phyloP scores from a whole-genome alignment of 306 rosid species.

The Cyamopsis tetragonoloba region DNA sequence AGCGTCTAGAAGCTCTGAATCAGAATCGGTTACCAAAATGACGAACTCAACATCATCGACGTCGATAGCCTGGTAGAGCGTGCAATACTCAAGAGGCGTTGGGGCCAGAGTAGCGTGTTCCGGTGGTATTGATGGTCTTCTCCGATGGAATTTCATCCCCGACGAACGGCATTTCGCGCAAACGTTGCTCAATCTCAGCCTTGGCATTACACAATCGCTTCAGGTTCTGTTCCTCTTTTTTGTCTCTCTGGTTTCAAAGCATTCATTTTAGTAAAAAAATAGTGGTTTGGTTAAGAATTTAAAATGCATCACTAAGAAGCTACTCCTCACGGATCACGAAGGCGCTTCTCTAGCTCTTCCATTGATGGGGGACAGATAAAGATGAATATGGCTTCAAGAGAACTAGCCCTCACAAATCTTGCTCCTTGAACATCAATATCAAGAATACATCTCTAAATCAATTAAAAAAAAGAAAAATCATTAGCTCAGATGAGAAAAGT shows the following conservation, averaged over 20 bases:
- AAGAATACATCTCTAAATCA: slow-evolving; percentile 79
- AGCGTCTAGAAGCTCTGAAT: too few relatives aligned
- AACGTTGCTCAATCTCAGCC: slow-evolving; percentile 80
- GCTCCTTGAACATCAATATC: slow-evolving; percentile 99
- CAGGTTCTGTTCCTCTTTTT: slow-evolving; percentile 82
- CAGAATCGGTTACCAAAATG: too few relatives aligned
- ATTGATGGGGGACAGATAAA: slow-evolving; percentile 85
- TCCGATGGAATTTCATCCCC: too few relatives aligned
- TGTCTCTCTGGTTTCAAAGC: slow-evolving; percentile 60
- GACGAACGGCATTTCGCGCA: too few relatives aligned
- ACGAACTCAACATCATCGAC: too few relatives aligned
- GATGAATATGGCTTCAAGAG: slow-evolving; percentile 79
- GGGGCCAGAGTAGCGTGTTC: too few relatives aligned
- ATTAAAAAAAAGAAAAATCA: slow-evolving; percentile 19
- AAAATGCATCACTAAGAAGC: not conserved
- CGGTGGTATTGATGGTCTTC: too few relatives aligned
- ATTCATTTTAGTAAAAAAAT: slow-evolving; percentile 20
- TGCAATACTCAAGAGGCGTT: too few relatives aligned
- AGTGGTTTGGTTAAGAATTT: not conserved
- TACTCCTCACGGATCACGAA: slow-evolving; percentile 72
- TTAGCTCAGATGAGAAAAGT: slow-evolving; percentile 3
- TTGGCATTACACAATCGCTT: slow-evolving; percentile 77
- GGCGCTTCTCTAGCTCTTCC: slow-evolving; percentile 94
- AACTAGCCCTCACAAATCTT: slow-evolving; percentile 68
- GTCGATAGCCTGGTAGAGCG: too few relatives aligned